A percentile compares a stretch with the other conserved stretches of the same genome.
Evolutionary conservation across 2,329 filamentous ascomycete genomes (phyloP).

Genomic region (Blastomyces gilchristii): DNA sequence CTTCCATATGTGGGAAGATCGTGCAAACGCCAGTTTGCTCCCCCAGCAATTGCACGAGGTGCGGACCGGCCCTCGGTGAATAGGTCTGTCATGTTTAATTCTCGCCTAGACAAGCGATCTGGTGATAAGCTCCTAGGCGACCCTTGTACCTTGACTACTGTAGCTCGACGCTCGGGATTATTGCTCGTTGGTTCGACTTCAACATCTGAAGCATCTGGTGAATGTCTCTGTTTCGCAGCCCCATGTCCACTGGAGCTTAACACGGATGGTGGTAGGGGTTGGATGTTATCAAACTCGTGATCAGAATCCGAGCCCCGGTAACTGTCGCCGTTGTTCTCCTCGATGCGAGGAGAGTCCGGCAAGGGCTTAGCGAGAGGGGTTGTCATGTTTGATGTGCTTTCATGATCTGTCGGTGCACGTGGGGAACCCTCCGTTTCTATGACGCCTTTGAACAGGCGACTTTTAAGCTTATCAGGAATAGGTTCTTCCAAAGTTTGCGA

Average conservation of each 20-base stretch:
- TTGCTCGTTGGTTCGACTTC: slow-evolving; percentile 3
- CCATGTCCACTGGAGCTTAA: slow-evolving; percentile 28
- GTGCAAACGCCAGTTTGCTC: slow-evolving; percentile 29
- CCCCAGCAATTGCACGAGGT: slow-evolving; percentile 31
- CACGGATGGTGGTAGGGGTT: slow-evolving; percentile 36
- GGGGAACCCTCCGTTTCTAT: slow-evolving; percentile 29
- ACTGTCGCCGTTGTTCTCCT: slow-evolving; percentile 20
- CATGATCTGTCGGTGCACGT: slow-evolving; percentile 28
- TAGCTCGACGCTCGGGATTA: slow-evolving; percentile 19
- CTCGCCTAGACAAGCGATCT: slow-evolving; percentile 17
- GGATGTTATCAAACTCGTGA: slow-evolving; percentile 29
- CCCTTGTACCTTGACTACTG: slow-evolving; percentile 19
- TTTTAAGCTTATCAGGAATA: slow-evolving; percentile 32
- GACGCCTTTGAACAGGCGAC: slow-evolving; percentile 35
- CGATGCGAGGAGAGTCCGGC: slow-evolving; percentile 31
- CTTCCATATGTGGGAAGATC: slow-evolving; percentile 20
- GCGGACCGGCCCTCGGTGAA: slow-evolving; percentile 23
- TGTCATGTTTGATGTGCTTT: slow-evolving; percentile 46
- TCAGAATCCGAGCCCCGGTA: slow-evolving; percentile 25
- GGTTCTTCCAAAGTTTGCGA: slow-evolving; percentile 23
- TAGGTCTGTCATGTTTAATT: slow-evolving; percentile 16
- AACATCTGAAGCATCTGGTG: slow-evolving; percentile 17
- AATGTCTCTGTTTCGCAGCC: slow-evolving; percentile 22
- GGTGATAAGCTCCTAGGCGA: slow-evolving; percentile 19
- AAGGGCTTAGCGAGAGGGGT: slow-evolving; percentile 45